phyloP scores from a whole-genome alignment of 805 yeast genomes.

The Nakazawaea laoshanensis region DNA sequence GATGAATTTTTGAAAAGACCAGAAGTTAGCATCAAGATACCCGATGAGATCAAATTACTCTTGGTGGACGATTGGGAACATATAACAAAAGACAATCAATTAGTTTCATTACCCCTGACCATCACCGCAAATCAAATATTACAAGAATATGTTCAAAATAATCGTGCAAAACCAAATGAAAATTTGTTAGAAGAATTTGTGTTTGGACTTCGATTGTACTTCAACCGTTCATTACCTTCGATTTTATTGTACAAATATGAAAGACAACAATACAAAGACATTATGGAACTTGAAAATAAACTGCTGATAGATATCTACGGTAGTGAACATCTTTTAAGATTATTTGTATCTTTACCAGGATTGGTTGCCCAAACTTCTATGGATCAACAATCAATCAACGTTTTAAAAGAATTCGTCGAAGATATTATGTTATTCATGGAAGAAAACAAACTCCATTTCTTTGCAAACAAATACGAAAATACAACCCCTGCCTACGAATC shows the following conservation, averaged over 20 bases:
- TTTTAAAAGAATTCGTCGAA: slow-evolving; percentile 46
- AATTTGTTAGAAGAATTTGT: slow-evolving; percentile 62
- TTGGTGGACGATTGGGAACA: slow-evolving; percentile 93
- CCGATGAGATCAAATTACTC: slow-evolving; percentile 57
- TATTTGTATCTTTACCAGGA: slow-evolving; percentile 75
- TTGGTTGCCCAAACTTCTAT: slow-evolving; percentile 69
- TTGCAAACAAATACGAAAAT: slow-evolving; percentile 37
- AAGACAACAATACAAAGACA: slow-evolving; percentile 58
- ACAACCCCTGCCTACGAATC: slow-evolving; percentile 41
- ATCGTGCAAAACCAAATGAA: slow-evolving; percentile 23
- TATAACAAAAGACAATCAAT: slow-evolving; percentile 70
- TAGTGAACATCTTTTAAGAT: slow-evolving; percentile 70
- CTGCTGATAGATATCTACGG: slow-evolving; percentile 55
- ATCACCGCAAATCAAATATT: slow-evolving; percentile 48
- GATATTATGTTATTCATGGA: slow-evolving; percentile 45
- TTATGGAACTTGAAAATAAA: slow-evolving; percentile 21
- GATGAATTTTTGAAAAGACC: slow-evolving; percentile 25
- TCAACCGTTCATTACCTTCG: slow-evolving; percentile 64
- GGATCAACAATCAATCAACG: slow-evolving; percentile 65
- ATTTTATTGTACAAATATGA: slow-evolving; percentile 69
- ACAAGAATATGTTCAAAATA: slow-evolving; percentile 33
- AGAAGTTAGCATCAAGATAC: slow-evolving; percentile 51
- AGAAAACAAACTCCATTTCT: slow-evolving; percentile 27
- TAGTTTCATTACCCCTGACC: slow-evolving; percentile 56
- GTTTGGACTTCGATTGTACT: slow-evolving; percentile 62